Evolutionary conservation across 2,329 filamentous ascomycete genomes (phyloP), one percentile per base, ranked within the genome.

Genomic region (Sporothrix globosa): DNA sequence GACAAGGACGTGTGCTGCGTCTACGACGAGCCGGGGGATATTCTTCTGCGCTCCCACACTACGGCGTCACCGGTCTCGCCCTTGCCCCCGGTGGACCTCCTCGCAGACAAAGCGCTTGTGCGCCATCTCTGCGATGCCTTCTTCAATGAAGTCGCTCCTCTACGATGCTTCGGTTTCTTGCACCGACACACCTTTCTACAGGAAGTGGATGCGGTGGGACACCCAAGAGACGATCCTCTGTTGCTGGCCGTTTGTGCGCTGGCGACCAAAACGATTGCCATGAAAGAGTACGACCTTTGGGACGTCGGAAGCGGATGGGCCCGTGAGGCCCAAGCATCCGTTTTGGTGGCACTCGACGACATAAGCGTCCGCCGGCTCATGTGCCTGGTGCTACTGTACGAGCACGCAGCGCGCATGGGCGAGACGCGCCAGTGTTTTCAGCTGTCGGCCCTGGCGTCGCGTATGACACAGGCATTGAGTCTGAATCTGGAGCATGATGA

Each of bases 401-500:
- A 70, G 48, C 60, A 70, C 50, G 60, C 60, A n/a, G 39, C 46
- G 7, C 58, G 68, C 50, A 30, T n/a, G 21, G 60, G 52, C 50
- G 68, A 70, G 48, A 48, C 52, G 9, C 50, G 58, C 5, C 60
- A 34, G 17, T 70, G 68, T 24, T 70, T 70, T 30, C 30, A 67
- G 48, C 52, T 70, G 41, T 65, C 46, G 19, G 60, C 60, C 60
- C 44, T 70, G 60, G 68, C 68, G 48, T 70, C 56, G 14, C 60
- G 68, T 13, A 14, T 66, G 11, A 50, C 46, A 13, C 68, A 70
- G 50, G 68, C 68, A 11, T 60, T 70, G 14, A 52, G 60, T 17
- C 68, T 70, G n/a, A 70, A 70, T 13, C 46, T 67, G 11, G 68
- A 70, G 60, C 67, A 70, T 48, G 68, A 70, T 48, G 48, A 56